phyloP scores from a whole-genome alignment of 805 yeast species.

The Pichia scutulata region DNA sequence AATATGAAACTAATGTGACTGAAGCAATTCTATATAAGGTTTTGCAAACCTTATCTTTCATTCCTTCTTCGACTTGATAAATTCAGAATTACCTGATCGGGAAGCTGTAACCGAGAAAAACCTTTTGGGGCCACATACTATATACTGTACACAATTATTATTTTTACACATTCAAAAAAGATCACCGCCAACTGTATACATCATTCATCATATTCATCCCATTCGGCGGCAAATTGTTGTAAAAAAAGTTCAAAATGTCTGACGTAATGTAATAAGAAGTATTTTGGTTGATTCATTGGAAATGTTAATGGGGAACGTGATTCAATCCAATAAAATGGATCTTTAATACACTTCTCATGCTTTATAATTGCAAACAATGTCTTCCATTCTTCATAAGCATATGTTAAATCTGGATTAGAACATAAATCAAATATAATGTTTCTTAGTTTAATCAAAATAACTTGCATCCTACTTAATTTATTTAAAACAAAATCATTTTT shows the following conservation, averaged over 20 bases:
- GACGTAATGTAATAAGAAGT: conserved; percentile 31
- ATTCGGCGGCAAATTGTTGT: conserved; percentile 21
- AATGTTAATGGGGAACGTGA: conserved; percentile 59
- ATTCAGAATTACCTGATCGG: neutral
- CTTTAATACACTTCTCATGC: conserved; percentile 14
- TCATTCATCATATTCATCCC: conserved; percentile 11
- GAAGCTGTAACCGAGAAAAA: neutral
- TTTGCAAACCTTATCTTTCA: too few species aligned
- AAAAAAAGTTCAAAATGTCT: conserved; percentile 20
- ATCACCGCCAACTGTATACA: too few species aligned
- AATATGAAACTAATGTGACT: too few species aligned
- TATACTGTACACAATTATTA: too few species aligned
- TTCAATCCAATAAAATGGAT: conserved; percentile 52
- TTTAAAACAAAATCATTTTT: conserved; percentile 20
- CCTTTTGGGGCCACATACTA: too few species aligned
- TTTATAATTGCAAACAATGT: conserved; percentile 29
- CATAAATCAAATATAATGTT: conserved; percentile 28
- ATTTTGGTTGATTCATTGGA: conserved; percentile 64
- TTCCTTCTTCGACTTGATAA: too few species aligned
- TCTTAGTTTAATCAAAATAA: conserved; percentile 26
- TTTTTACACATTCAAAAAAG: too few species aligned
- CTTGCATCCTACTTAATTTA: conserved; percentile 18
- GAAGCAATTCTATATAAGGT: too few species aligned
- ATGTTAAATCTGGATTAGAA: conserved; percentile 35
- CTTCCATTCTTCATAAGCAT: conserved; percentile 47